These are phyloP conservation scores for Solanum aculeatissimum DNA, from an alignment of 305 asterid species.

Conservation along the genomic window DNA sequence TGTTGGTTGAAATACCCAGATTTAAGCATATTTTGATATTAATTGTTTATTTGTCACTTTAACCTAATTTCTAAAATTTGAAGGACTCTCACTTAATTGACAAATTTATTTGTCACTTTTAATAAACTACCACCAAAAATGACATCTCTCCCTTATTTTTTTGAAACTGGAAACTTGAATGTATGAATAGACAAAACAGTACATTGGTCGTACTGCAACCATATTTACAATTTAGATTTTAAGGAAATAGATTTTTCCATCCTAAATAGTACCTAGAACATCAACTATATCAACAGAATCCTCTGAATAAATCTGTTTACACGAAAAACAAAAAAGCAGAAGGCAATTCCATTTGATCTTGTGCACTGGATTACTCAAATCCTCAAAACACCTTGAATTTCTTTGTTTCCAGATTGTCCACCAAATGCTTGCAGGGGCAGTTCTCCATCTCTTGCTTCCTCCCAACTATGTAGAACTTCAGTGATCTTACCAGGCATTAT, in stretches of 20 bases:
- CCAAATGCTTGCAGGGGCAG: background rate
- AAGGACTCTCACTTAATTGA: too few species aligned
- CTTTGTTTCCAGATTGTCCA: background rate
- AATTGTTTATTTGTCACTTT: too few species aligned
- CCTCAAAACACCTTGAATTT: background rate
- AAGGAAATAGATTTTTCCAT: background rate
- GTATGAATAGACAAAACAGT: too few species aligned
- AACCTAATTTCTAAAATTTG: too few species aligned
- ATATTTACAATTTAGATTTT: background rate
- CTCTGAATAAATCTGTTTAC: background rate
- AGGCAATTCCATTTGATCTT: background rate
- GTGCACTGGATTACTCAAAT: background rate
- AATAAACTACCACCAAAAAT: too few species aligned
- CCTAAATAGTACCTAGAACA: background rate
- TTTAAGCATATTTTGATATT: too few species aligned
- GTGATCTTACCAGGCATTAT: background rate
- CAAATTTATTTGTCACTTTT: too few species aligned
- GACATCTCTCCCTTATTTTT: too few species aligned
- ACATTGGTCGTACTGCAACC: too few species aligned
- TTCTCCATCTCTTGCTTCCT: background rate
- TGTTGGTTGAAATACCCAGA: too few species aligned
- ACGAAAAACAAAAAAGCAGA: background rate
- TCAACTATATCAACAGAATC: background rate
- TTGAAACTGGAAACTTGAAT: too few species aligned
- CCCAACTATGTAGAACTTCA: background rate